These are phyloP conservation scores for Diplodia corticola DNA, from an alignment of 2,329 filamentous ascomycete species.

Conservation along the genomic window DNA sequence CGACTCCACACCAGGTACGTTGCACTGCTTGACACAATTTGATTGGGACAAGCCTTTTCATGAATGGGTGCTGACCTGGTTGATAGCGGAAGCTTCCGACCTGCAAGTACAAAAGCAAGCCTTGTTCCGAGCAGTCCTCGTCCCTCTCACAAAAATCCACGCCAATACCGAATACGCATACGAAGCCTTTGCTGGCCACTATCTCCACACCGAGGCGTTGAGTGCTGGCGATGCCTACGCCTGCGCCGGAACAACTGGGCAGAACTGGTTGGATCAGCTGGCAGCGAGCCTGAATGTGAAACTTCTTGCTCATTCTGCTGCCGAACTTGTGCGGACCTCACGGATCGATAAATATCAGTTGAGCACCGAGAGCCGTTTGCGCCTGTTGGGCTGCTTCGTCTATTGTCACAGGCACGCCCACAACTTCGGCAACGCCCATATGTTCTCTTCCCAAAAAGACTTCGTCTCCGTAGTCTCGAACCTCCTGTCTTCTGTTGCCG, in stretches of 20 bases:
- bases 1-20: not conserved
- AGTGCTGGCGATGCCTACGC: constrained; percentile 41
- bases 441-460: constrained; percentile 50
- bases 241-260: constrained; percentile 32
- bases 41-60: not conserved
- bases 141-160: constrained; percentile 37
- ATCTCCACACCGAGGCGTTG: constrained; percentile 20
- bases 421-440: constrained; percentile 39
- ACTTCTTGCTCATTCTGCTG: constrained; percentile 39
- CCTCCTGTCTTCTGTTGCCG: constrained; percentile 58
- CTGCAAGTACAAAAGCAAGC: not conserved
- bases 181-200: constrained; percentile 13
- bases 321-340: constrained; percentile 32
- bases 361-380: constrained; percentile 48
- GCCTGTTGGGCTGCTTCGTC: constrained; percentile 61
- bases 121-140: constrained; percentile 22
- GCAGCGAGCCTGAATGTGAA: constrained; percentile 54
- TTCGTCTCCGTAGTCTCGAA: constrained; percentile 59
- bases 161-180: constrained; percentile 25
- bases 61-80: not conserved
- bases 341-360: constrained; percentile 32
- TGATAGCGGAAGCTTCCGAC: too few relatives aligned
- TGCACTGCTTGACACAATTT: too few relatives aligned
- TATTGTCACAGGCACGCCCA: constrained; percentile 56
- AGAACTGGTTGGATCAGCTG: constrained; percentile 41